Evolutionary conservation across 371 early-diverging fungal species (phyloP).

Genomic region (Syncephalastrum monosporum): DNA sequence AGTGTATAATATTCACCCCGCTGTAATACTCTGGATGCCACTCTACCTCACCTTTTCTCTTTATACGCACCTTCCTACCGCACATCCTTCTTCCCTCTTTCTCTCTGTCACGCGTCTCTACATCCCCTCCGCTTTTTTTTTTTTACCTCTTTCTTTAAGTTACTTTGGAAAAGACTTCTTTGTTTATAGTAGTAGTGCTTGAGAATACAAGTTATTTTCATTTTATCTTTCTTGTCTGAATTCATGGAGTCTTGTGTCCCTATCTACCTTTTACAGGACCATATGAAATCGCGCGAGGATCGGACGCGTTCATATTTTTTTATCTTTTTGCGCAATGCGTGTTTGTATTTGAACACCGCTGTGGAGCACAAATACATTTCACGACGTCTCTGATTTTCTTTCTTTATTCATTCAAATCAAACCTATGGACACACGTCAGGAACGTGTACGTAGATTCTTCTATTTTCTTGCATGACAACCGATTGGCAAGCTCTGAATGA

Average conservation of each 20-base stretch:
- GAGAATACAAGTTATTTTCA: background rate
- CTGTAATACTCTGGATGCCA: too few relatives aligned
- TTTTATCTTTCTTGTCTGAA: too few relatives aligned
- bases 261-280: background rate
- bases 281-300: background rate
- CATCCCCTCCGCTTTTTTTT: background rate
- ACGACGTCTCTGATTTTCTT: background rate
- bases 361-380: background rate
- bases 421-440: too few relatives aligned
- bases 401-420: background rate
- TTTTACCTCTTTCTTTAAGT: constrained; percentile 5
- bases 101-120: too few relatives aligned
- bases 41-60: too few relatives aligned
- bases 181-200: background rate
- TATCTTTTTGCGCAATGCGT: background rate
- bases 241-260: background rate
- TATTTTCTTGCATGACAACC: too few relatives aligned
- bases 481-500: too few relatives aligned
- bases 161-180: background rate
- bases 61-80: too few relatives aligned
- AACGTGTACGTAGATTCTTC: too few relatives aligned
- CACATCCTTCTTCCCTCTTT: too few relatives aligned
- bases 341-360: background rate
- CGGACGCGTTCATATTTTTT: background rate
- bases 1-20: too few relatives aligned